Evolutionary conservation across 495 filamentous ascomycete genomes (phyloP), one percentile per base, ranked within the genome.

Genomic region (Podospora fimiseda): DNA sequence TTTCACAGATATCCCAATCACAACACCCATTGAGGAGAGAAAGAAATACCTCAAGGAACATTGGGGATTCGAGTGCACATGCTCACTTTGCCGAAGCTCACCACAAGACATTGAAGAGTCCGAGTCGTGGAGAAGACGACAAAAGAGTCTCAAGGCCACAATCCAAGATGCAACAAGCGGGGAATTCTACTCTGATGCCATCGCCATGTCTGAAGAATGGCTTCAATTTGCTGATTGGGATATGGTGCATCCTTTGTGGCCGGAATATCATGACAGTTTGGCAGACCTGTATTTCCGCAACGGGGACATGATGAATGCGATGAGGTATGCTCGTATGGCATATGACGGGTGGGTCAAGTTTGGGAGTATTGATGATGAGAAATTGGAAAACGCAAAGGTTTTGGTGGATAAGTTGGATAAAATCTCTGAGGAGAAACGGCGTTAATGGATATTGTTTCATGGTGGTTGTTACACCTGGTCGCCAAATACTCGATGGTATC

Each of bases 51-150:
- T 74, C 27, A 50, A 58, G 19, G 61, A 58, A 8, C 66, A 68
- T 40, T 71, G 67, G 64, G 66, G 61, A 1, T 71, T 75, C 39
- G 59, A 68, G 39, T 75, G 72, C 57, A 55, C 42, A 19, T 75
- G 72, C 50, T 56, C 63, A 0, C 63, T 75, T 7, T 75, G 72
- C 40, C 63, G 58, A 7, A 66, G 60, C 13, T 53, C 65, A 0
- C 55, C 62, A 23, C 43, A 55, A 9, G 65, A 66, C n/a, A 43
- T 62, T 14, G 61, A 60, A 2, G 64, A 67, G 6, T 72, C 71
- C 16, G 69, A 75, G 43, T 55, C 55, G 33, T 62, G 64, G 2
- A 56, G 67, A 14, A 22, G 33, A 7, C 64, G 66, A 21, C 68
- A 73, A 30, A 63, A 61, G 8, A 55, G 58, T 15, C 49, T 70